Conservation (phyloP, 345 rosid genomes). For the Citropsis articulata region DNA sequence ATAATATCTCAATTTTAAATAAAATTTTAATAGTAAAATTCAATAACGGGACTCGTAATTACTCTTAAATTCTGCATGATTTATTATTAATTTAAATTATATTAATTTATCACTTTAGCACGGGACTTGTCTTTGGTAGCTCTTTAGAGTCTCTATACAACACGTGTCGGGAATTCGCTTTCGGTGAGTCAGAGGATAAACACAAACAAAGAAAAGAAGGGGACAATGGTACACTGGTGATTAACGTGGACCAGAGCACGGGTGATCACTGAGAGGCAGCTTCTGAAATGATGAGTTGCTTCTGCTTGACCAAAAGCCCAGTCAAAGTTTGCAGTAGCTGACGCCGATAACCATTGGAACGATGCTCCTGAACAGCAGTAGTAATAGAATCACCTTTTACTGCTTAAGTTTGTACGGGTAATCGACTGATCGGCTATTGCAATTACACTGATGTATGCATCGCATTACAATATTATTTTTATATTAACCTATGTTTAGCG, state of each 20-base stretch:
- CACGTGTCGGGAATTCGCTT: not conserved
- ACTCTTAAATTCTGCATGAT: no score
- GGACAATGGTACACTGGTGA: not conserved
- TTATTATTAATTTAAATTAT: no score
- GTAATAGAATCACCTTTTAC: not conserved
- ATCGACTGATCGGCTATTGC: no score
- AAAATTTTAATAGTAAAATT: no score
- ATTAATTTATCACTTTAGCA: not conserved
- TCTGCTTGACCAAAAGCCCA: conserved; percentile 4
- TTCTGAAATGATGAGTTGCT: not conserved
- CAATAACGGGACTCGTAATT: no score
- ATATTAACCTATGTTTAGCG: no score
- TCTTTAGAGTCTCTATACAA: not conserved
- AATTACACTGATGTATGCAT: no score
- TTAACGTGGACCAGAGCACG: conserved; percentile 11
- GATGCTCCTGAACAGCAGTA: not conserved
- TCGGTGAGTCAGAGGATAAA: not conserved
- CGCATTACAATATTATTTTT: no score
- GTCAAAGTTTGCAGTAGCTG: conserved; percentile 11
- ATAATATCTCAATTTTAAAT: accelerated
- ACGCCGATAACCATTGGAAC: not conserved
- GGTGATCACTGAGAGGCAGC: not conserved
- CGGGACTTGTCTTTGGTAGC: not conserved
- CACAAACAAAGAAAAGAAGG: not conserved
- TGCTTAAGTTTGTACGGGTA: not conserved